Base-by-base conservation (phyloP, 768 basidiomycete genomes). In the Hygrophorus pudorinus region DNA sequence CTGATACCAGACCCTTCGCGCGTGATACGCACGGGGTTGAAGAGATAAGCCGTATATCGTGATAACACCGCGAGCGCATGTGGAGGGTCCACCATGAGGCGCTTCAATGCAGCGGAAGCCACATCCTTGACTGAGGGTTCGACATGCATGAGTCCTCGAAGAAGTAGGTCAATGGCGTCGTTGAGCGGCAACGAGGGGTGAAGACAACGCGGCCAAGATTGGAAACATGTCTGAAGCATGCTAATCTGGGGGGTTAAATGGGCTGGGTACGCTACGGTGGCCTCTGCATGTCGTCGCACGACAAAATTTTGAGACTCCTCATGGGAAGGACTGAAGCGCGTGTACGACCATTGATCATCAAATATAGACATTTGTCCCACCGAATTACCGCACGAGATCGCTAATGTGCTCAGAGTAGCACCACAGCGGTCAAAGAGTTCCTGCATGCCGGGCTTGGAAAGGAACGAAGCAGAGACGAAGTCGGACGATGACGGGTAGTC, bases 191-290 rank as follows among this genome's bases (percentile, higher is more conserved):
- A 65, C 3, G 72, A 66, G 2, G 71, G 61, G 54, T 81, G 76
- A 34, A 91, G 67, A 53, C 79, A 85, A 2, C 92, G 77, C 0
- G 92, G 92, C 79, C 90, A 85, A 4, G 85, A 75, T 48, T 84
- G 81, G 59, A 91, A 85, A 55, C 83, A 79, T 0, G 81, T 76
- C 51, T 82, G 76, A 3, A 93, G 69, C 28, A 92, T 67, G 41
- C 67, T 73, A 53, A 96, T 77, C 45, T 81, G 78, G 0, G 85
- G 70, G 13, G 65, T 60, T 8, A 75, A 67, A 42, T 70, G 65
- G 16, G 65, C 66, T 11, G 85, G 76, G 59, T 91, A 94, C 4
- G 80, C 80, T 18, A 85, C 60, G 4, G 73, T 67, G 27, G 64
- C 75, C 54, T 83, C 80, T 0, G 70, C 64, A 56, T 90, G 87